Evolutionary conservation across 345 rosid genomes (phyloP).

Genomic region (Boechera retrofracta): DNA sequence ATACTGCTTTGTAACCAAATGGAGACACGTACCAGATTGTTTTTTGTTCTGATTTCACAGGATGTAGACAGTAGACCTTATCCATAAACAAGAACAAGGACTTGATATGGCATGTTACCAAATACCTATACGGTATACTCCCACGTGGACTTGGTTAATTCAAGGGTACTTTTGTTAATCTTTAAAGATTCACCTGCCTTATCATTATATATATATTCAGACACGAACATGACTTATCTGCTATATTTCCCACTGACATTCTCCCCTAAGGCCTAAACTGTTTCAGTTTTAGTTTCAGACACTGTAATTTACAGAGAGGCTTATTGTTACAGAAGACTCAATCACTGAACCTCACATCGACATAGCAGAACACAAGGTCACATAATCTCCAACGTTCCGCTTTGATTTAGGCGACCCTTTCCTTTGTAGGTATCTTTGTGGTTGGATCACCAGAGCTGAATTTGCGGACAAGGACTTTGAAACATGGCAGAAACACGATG

Average conservation of each 20-base stretch:
- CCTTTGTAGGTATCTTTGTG: slow-evolving; percentile 23
- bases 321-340: neutral
- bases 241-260: neutral
- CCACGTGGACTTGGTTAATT: neutral
- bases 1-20: slow-evolving; percentile 27
- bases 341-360: slow-evolving; percentile 5
- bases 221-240: neutral
- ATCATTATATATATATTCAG: neutral
- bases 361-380: slow-evolving; percentile 20
- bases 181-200: neutral
- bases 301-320: slow-evolving; percentile 16
- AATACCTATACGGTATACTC: neutral
- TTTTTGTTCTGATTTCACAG: no score
- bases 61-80: neutral
- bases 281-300: neutral
- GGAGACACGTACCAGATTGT: slow-evolving; percentile 9
- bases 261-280: neutral
- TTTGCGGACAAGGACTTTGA: slow-evolving; percentile 43
- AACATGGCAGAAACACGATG: slow-evolving; percentile 44
- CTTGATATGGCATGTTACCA: slow-evolving; percentile 6
- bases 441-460: slow-evolving; percentile 29
- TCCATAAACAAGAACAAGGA: neutral
- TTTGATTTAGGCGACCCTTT: slow-evolving; percentile 27
- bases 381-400: neutral
- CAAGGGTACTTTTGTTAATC: neutral